Conservation (phyloP, 805 yeast genomes). For the Diddensiella caesifluorescens region DNA sequence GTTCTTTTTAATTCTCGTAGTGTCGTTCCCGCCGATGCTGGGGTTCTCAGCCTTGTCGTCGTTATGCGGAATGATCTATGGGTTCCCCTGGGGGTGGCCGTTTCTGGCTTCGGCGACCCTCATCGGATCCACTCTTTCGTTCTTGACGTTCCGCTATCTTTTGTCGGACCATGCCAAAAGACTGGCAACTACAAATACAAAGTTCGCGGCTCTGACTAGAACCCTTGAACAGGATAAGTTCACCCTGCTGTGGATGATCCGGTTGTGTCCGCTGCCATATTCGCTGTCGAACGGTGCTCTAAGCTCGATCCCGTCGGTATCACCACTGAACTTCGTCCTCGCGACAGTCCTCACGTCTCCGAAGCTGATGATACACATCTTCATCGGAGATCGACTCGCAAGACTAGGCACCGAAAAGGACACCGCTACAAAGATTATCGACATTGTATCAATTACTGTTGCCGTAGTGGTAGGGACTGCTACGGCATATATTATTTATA, state of each 20-base stretch:
- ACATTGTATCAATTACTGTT: constrained; percentile 53
- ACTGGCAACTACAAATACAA: constrained; percentile 57
- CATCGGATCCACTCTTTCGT: constrained; percentile 70
- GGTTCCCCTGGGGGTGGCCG: constrained; percentile 76
- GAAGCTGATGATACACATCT: constrained; percentile 67
- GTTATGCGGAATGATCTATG: constrained; percentile 75
- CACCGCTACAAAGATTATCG: constrained; percentile 49
- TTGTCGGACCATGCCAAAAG: constrained; percentile 52
- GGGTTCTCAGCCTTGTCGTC: constrained; percentile 73
- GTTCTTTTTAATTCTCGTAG: constrained; percentile 49
- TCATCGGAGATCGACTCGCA: constrained; percentile 70
- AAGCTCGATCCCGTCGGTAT: constrained; percentile 77
- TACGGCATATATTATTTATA: constrained; percentile 66
- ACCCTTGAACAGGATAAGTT: constrained; percentile 69
- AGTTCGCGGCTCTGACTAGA: constrained; percentile 67
- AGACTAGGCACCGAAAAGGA: constrained; percentile 55
- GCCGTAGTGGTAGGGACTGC: constrained; percentile 50
- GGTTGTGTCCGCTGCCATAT: constrained; percentile 90
- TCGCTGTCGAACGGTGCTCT: constrained; percentile 89
- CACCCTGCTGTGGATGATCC: constrained; percentile 59
- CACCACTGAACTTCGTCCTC: constrained; percentile 52
- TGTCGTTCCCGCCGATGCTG: constrained; percentile 85
- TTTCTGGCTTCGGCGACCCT: constrained; percentile 64
- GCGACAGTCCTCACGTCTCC: constrained; percentile 80
- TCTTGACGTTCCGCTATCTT: constrained; percentile 56